Base-by-base conservation (phyloP, 179 eudicot genomes). In the Pouteria campechiana region DNA sequence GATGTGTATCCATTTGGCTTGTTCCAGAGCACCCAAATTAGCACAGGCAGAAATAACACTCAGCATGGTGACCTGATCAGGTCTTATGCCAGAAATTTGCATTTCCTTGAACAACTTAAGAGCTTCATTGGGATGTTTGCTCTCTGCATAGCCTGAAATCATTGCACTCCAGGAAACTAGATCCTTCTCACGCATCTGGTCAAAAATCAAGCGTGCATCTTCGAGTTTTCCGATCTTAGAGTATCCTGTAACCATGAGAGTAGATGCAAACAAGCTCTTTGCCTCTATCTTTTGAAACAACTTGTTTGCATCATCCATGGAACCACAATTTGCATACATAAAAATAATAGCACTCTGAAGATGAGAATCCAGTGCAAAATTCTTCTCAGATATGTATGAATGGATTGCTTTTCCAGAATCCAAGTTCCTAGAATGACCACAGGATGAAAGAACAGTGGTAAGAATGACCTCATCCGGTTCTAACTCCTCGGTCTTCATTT, bases 1-100 rank as follows among this genome's bases (percentile, higher is more conserved):
- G 3, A 6, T 48, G 41, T 73, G 79, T 12, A 63, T 32, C 60
- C 48, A 22, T 32, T 54, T 50, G 32, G 84, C 76, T 44, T 60
- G 51, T 25, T 70, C 64, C 52, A 71, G 21, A 17, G 67, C 69
- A 29, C 81, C 78, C 2, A 75, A 67, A 60, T 61, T 42, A 44
- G 81, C 72, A 33, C 85, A 74, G 10, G 81, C 81, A 23, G 85
- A 74, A 34, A 75, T 50, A 31, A 70, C 71, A 61, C 72, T 75
- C 53, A 75, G 52, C 68, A 75, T 70, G 17, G 77, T 70, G 7
- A 77, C 65, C 44, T 74, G 67, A 32, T 77, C 81, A 4, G 85
- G 81, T 37, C 58, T 58, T 32, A 67, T 41, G 30, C 81, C 72
- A 2, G 19, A 37, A 37, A 5, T 48, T 46, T 41, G 63, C 78